Evolutionary conservation across 1,284 basidiomycete genomes (phyloP).

Genomic region (Fomitopsis palustris): DNA sequence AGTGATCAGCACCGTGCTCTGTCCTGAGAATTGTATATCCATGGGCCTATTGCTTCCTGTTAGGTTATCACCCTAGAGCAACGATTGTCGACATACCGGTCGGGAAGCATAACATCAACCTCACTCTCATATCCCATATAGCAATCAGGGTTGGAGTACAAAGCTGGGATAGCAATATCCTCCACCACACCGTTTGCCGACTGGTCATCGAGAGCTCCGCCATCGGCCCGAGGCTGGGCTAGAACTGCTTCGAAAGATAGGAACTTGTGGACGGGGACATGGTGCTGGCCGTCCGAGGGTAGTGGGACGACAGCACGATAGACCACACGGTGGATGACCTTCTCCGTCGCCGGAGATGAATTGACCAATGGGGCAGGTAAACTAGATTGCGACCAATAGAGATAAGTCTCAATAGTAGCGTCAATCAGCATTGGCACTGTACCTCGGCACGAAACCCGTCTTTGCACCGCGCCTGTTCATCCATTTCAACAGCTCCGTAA

Average conservation of each 20-base stretch:
- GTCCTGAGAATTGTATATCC: conserved; percentile 35
- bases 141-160: conserved; percentile 22
- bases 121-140: conserved; percentile 30
- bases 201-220: background rate
- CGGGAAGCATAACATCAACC: conserved; percentile 54
- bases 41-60: conserved; percentile 20
- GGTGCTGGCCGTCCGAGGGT: background rate
- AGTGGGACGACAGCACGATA: conserved; percentile 39
- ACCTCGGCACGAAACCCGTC: conserved; percentile 57
- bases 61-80: background rate
- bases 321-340: conserved; percentile 48
- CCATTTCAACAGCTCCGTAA: conserved; percentile 47
- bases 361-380: conserved; percentile 41
- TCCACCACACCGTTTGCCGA: conserved; percentile 3
- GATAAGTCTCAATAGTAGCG: background rate
- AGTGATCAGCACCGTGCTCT: conserved; percentile 30
- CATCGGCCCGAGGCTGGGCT: conserved; percentile 10
- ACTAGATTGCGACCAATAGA: conserved; percentile 29
- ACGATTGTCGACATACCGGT: conserved; percentile 40
- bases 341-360: conserved; percentile 34
- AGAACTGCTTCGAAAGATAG: conserved; percentile 27
- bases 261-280: conserved; percentile 8
- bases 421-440: background rate
- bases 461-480: conserved; percentile 32
- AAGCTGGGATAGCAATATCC: conserved; percentile 6